phyloP scores from a whole-genome alignment of 345 rosid genomes.

The Excoecaria cochinchinensis region DNA sequence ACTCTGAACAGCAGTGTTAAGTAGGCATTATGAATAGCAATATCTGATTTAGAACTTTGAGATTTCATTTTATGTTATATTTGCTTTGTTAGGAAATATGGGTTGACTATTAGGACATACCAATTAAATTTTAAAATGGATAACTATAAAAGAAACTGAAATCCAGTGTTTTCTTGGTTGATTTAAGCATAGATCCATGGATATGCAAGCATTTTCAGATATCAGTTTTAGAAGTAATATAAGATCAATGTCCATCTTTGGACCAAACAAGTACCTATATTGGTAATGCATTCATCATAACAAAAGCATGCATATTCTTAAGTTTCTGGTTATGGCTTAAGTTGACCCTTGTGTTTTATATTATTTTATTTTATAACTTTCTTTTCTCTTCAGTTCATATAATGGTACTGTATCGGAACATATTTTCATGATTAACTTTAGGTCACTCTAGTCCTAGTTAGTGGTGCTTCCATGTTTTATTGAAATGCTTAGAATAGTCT shows the following conservation, averaged over 20 bases:
- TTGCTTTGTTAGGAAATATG: conserved; percentile 5
- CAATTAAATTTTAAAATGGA: neutral
- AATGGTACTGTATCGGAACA: neutral
- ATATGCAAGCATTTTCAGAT: neutral
- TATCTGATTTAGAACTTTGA: neutral
- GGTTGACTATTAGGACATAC: neutral
- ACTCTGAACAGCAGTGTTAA: conserved; percentile 24
- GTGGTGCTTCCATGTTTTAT: neutral
- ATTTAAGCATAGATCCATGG: neutral
- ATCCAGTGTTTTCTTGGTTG: neutral
- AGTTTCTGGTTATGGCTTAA: neutral
- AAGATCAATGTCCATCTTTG: neutral
- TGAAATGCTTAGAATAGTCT: neutral
- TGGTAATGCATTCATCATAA: neutral
- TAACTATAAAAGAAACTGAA: neutral
- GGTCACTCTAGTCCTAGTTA: no score
- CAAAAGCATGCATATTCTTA: neutral
- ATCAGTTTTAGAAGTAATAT: neutral
- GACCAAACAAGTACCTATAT: neutral
- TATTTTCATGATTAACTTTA: neutral
- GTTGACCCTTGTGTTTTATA: neutral
- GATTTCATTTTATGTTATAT: conserved; percentile 8
- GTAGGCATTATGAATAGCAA: neutral
- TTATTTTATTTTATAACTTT: neutral
- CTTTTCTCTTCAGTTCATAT: neutral